Base-by-base conservation (phyloP, 345 rosid genomes). In the Sonneratia alba region DNA sequence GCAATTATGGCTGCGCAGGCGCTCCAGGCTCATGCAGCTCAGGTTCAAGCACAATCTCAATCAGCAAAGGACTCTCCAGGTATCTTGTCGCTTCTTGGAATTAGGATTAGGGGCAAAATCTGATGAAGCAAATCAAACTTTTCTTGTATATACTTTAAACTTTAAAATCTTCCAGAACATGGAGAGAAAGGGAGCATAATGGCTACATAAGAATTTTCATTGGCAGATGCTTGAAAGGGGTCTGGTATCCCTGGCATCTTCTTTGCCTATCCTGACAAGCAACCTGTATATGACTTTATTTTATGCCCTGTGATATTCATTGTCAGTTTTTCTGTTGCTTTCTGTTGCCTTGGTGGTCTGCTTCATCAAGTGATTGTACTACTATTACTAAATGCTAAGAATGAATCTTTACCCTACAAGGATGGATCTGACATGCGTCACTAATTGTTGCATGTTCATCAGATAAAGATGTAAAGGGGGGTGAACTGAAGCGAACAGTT, bases 1-100 rank as follows among this genome's bases (percentile, higher is more conserved):
- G 97, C 97, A 51, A 94, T 94, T 79, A 93, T 94, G 81, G 98
- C 99, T n/a, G 99, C 99, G 13, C 95, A 95, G 81, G 97, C 99
- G 18, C 94, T 95, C 82, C 98, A 95, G 80, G 98, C 99, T 43
- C 99, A 95, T 95, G 98, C 99, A 79, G 89, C 97, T 53, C 97
- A 94, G 84, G 79, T 89, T 77, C 98, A 93, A 84, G 96, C 96
- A 8, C 96, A 93, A 49, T 75, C 89, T 69, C 89, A 88, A 74
- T 85, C 89, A 40, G 74, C 81, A 79, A 90, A 87, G 79, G 89
- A 83, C 62, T 75, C 87, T 24, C 79, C 89, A 80, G 96, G 97
- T 94, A 82, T 71, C 12, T 65, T 67, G 12, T 59, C 38, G 36
- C 24, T 24, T 76, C 21, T 6, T n/a, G 34, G 3, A 8, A 57